Percentiles rank a stretch among this genome's conserved stretches.
Evolutionary conservation across 192 early-diverging fungal genomes (phyloP).

Genomic region (Podila clonocystis): DNA sequence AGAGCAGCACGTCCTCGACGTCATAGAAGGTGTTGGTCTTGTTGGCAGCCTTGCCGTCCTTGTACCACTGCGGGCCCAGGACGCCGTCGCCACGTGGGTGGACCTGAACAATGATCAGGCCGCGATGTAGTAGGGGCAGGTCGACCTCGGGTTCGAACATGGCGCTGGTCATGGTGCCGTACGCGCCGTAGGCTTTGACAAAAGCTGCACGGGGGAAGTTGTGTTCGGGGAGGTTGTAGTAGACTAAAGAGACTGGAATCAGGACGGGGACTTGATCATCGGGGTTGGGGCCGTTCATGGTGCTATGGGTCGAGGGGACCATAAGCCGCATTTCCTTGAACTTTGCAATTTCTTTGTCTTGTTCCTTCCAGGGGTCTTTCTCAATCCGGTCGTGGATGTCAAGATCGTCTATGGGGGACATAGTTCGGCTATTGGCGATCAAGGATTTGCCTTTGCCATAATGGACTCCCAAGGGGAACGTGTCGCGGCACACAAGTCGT

Average conservation of each 20-base stretch:
- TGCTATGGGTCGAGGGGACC: constrained; percentile 29
- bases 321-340: constrained; percentile 36
- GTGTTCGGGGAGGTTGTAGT: constrained; percentile 7
- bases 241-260: constrained; percentile 32
- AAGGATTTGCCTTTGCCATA: constrained; percentile 10
- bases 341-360: constrained; percentile 21
- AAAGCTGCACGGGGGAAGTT: constrained; percentile 36
- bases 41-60: constrained; percentile 16
- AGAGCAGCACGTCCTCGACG: constrained; percentile 32
- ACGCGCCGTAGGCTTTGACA: constrained; percentile 33
- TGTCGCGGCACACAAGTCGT: constrained; percentile 21
- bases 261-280: not conserved
- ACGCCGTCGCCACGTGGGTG: constrained; percentile 41
- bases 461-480: constrained; percentile 18
- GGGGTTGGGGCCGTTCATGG: not conserved
- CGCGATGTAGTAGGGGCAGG: constrained; percentile 28
- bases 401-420: too few species aligned
- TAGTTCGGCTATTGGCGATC: too few species aligned
- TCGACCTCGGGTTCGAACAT: constrained; percentile 10
- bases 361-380: constrained; percentile 3
- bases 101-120: constrained; percentile 21
- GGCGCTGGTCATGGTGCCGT: constrained; percentile 26
- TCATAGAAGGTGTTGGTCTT: constrained; percentile 43
- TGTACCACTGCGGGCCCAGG: constrained; percentile 30
- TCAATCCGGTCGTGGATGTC: not conserved